Evolutionary conservation across 345 rosid species (phyloP).

Genomic region (Linum usitatissimum): DNA sequence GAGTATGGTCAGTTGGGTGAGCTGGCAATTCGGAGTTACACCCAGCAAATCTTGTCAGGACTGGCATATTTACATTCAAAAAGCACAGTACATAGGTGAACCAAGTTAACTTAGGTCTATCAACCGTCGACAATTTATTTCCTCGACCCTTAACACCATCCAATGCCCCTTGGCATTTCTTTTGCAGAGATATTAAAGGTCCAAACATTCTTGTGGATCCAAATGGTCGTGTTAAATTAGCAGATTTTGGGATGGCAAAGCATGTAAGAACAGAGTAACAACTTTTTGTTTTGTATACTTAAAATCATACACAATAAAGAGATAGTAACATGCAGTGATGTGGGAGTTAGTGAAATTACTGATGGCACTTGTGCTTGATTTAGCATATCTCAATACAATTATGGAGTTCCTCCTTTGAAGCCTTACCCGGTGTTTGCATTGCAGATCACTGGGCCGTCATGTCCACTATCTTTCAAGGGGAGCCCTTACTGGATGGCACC

Average conservation of each 20-base stretch:
- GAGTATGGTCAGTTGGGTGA: constrained; percentile 70
- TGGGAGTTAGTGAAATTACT: no score
- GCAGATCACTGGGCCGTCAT: constrained; percentile 72
- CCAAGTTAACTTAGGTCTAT: not conserved
- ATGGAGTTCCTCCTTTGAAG: not conserved
- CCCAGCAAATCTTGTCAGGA: constrained; percentile 68
- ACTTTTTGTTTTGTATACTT: not conserved
- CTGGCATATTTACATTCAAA: constrained; percentile 61
- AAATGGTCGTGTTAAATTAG: constrained; percentile 63
- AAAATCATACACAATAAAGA: no score
- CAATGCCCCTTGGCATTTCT: constrained; percentile 8
- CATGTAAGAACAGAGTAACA: constrained; percentile 37
- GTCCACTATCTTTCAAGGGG: constrained; percentile 70
- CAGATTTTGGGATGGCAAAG: constrained; percentile 88
- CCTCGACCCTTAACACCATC: not conserved
- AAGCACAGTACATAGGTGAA: constrained; percentile 61
- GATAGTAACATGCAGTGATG: no score
- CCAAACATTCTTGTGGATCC: constrained; percentile 75
- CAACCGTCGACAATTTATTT: not conserved
- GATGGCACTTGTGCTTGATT: no score
- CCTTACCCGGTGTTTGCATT: constrained; percentile 4
- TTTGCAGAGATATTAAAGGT: constrained; percentile 66
- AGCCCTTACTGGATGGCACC: constrained; percentile 92
- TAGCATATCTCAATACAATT: no score
- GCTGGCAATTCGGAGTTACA: constrained; percentile 54